Evolutionary conservation across 768 basidiomycete genomes (phyloP), one percentile per base, ranked within the genome.

Genomic region (Lyophyllum shimeji): DNA sequence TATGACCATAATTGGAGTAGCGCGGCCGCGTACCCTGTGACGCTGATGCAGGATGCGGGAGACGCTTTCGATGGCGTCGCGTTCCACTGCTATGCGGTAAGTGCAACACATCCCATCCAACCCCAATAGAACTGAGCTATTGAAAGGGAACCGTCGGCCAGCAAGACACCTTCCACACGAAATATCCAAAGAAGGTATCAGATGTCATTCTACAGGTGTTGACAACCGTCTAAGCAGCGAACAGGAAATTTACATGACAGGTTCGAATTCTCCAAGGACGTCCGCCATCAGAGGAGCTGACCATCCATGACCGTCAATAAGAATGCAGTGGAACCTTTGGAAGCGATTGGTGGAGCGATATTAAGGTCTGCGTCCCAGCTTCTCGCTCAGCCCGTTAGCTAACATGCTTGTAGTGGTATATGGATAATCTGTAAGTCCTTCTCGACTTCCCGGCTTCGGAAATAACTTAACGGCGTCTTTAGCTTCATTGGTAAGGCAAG

Each of bases 1-100:
- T 74, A 61, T 50, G 82, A 89, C 62, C 88, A 90, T 61, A 90
- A 90, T 63, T 90, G 89, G 89, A 70, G 75, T 46, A 76, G 83
- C 58, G 84, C 86, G 9, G 79, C 71, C 3, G 71, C 74, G 7
- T 89, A 90, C 60, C 84, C 87, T 0, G 76, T 85, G 2, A 81
- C 70, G 59, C 76, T 72, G 81, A 82, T 87, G 79, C 74, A 84
- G 60, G 74, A 79, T 34, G 80, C 79, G 7, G 72, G 69, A 1
- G 76, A 69, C 58, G 74, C 81, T 0, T 86, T 86, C 54, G 73
- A 76, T n/a, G 87, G 88, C 1, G 85, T 84, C n/a, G 70, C 84
- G 0, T 90, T 88, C 64, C 87, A 90, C 66, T 89, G 89, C 62
- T 89, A 90, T 57, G 71, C 69, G 5, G 73, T 70, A 59, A 42